phyloP scores from a whole-genome alignment of 2,329 filamentous ascomycete species.

The Verticillium isaacii region DNA sequence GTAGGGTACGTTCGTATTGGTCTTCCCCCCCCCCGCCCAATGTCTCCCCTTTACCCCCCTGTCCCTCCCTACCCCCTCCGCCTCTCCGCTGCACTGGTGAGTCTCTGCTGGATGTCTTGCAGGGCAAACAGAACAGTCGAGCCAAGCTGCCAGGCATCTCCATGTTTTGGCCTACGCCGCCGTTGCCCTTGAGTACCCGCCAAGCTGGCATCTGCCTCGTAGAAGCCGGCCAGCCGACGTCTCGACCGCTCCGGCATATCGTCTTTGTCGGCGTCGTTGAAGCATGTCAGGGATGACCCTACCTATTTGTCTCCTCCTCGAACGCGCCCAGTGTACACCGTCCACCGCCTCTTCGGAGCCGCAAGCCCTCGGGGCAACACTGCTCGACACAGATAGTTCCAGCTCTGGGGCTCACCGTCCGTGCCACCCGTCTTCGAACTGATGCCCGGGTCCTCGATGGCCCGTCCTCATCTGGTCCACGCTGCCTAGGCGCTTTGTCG shows the following conservation, averaged over 20 bases:
- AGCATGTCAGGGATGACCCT: neutral
- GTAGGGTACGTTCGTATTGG: neutral
- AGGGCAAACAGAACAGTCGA: neutral
- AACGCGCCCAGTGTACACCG: neutral
- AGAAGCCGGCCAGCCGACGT: neutral
- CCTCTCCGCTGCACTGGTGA: neutral
- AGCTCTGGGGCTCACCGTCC: neutral
- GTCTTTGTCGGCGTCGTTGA: neutral
- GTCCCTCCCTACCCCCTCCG: neutral
- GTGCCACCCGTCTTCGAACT: neutral
- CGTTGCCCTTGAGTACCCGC: neutral
- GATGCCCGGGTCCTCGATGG: neutral
- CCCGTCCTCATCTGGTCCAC: neutral
- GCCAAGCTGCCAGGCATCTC: neutral
- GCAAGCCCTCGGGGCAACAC: neutral
- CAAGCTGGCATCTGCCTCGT: neutral
- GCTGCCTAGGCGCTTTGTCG: neutral
- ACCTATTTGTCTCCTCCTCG: neutral
- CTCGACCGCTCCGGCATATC: neutral
- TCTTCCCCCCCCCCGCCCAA: neutral
- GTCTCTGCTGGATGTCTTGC: neutral
- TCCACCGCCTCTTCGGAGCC: neutral
- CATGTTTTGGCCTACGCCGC: neutral
- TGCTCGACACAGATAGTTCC: neutral
- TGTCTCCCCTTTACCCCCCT: too few relatives aligned